Evolutionary conservation across 306 rosid genomes (phyloP).

Genomic region (Echinosophora koreensis): DNA sequence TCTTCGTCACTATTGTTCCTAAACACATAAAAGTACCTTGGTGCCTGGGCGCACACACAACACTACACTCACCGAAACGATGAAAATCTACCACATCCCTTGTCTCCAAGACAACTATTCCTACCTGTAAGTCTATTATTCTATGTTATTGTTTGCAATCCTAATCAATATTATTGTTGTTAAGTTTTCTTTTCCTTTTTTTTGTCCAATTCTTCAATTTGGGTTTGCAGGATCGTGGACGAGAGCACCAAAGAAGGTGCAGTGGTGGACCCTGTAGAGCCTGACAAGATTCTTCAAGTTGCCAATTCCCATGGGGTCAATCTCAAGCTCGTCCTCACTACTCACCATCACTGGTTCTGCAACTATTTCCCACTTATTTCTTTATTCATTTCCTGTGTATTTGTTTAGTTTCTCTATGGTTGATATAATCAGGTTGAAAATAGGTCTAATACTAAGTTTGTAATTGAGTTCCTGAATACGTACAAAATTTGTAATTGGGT

Average conservation of each 20-base stretch:
- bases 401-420: too few species aligned
- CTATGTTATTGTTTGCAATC: neutral
- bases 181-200: neutral
- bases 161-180: neutral
- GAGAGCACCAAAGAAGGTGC: constrained; percentile 88
- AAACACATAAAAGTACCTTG: too few species aligned
- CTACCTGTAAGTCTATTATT: constrained; percentile 42
- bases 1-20: too few species aligned
- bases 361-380: neutral
- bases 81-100: constrained; percentile 49
- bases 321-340: constrained; percentile 90
- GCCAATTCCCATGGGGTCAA: constrained; percentile 67
- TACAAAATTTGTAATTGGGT: too few species aligned
- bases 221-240: constrained; percentile 69
- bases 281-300: constrained; percentile 76
- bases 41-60: too few species aligned
- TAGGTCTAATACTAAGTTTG: too few species aligned
- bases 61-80: constrained; percentile 42
- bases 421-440: too few species aligned
- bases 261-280: constrained; percentile 90
- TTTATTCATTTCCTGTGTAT: neutral
- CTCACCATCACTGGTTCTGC: constrained; percentile 90
- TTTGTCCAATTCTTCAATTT: constrained; percentile 18
- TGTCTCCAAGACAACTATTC: constrained; percentile 48
- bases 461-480: too few species aligned